A percentile compares a stretch with the other conserved stretches of the same genome.
These are phyloP conservation scores for Rugiboletus extremiorientalis DNA, from an alignment of 1,284 basidiomycete genomes.

Conservation along the genomic window DNA sequence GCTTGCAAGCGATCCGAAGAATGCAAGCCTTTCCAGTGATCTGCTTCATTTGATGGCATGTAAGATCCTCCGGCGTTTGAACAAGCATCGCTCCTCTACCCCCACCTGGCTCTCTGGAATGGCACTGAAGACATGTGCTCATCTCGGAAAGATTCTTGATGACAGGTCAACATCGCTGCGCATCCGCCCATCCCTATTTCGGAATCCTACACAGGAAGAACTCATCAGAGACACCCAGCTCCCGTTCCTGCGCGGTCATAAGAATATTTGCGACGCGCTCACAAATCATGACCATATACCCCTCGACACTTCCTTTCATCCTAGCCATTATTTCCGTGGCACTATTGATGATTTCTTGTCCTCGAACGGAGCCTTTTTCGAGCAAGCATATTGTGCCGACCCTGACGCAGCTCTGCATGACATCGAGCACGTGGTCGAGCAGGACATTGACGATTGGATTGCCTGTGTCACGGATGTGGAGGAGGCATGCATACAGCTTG, in stretches of 20 bases:
- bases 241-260: slow-evolving; percentile 24
- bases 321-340: background rate
- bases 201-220: slow-evolving; percentile 25
- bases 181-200: slow-evolving; percentile 12
- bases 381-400: slow-evolving; percentile 2
- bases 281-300: background rate
- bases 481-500: slow-evolving; percentile 13
- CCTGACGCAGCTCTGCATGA: slow-evolving; percentile 29
- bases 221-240: slow-evolving; percentile 29
- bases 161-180: background rate
- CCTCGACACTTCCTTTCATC: slow-evolving; percentile 8
- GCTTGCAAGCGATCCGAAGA: slow-evolving; percentile 28
- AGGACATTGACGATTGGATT: slow-evolving; percentile 33
- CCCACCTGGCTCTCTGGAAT: slow-evolving; percentile 9
- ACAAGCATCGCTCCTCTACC: slow-evolving; percentile 32
- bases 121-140: background rate
- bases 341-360: slow-evolving; percentile 18
- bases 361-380: slow-evolving; percentile 12
- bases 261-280: slow-evolving; percentile 24
- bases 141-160: slow-evolving; percentile 3
- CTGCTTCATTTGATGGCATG: slow-evolving; percentile 24
- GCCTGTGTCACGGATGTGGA: slow-evolving; percentile 4
- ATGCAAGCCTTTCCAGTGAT: slow-evolving; percentile 27
- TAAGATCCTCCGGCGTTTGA: slow-evolving; percentile 36
- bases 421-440: slow-evolving; percentile 32